Evolutionary conservation across 2,329 filamentous ascomycete species (phyloP).

Genomic region (Aureobasidium sp.): DNA sequence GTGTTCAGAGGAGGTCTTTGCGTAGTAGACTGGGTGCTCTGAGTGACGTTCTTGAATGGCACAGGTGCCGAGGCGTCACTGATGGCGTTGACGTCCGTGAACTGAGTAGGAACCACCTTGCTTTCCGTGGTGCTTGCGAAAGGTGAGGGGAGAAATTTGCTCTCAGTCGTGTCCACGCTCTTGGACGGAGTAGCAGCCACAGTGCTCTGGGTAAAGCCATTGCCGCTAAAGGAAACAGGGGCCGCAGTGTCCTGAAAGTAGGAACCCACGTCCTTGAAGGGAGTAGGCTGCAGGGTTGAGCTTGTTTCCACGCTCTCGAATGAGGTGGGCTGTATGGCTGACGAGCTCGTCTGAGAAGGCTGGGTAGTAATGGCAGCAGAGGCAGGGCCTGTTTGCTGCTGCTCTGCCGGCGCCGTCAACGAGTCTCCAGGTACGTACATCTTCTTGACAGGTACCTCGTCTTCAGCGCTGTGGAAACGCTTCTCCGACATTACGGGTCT

Average conservation of each 20-base stretch:
- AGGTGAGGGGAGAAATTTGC: neutral
- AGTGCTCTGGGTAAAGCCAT: neutral
- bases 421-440: neutral
- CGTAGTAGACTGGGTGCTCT: neutral
- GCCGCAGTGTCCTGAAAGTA: neutral
- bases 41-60: neutral
- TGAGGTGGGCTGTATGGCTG: neutral
- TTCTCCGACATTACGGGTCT: slow-evolving; percentile 2
- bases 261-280: neutral
- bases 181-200: neutral
- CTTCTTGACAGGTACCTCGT: slow-evolving; percentile 10
- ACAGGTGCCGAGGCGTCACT: neutral
- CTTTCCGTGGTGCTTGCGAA: neutral
- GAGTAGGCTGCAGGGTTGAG: neutral
- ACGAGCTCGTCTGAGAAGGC: neutral
- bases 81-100: neutral
- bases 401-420: slow-evolving; percentile 6
- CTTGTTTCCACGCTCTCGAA: neutral
- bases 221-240: neutral
- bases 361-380: slow-evolving; percentile 4
- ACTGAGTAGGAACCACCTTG: neutral
- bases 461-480: slow-evolving; percentile 2
- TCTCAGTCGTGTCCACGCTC: neutral
- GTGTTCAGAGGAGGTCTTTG: neutral
- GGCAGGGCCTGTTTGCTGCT: neutral